Evolutionary conservation across 345 rosid species (phyloP).

Genomic region (Eucalyptus marginata): DNA sequence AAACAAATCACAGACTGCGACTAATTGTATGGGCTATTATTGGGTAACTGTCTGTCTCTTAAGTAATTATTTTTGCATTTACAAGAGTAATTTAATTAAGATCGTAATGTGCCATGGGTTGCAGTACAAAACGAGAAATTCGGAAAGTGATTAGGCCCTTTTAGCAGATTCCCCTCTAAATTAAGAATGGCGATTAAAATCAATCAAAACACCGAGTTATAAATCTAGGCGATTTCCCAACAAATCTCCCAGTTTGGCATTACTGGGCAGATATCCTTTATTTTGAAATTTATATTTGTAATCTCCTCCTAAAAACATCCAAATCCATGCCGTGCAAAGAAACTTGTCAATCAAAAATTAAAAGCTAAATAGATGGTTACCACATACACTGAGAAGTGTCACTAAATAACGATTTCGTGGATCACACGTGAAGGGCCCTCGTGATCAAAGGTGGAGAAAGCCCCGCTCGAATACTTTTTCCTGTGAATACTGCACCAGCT

Average conservation of each 20-base stretch:
- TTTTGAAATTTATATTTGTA: not conserved
- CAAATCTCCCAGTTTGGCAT: not conserved
- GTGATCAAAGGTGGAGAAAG: not conserved
- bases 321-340: not conserved
- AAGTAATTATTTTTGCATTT: not conserved
- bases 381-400: not conserved
- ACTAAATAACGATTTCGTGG: not conserved
- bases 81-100: not conserved
- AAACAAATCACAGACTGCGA: not conserved
- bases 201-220: not conserved
- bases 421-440: not conserved
- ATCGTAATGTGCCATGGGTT: not conserved
- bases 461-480: not conserved
- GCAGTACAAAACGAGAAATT: not conserved
- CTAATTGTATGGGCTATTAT: not conserved
- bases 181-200: not conserved
- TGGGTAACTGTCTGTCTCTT: not conserved
- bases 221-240: not conserved
- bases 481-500: too few species aligned
- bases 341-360: not conserved
- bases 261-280: not conserved
- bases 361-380: not conserved
- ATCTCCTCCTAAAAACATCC: not conserved
- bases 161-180: not conserved
- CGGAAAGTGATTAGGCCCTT: not conserved